Base-by-base conservation (phyloP, 2,329 filamentous ascomycete species). In the Fusarium circinatum region DNA sequence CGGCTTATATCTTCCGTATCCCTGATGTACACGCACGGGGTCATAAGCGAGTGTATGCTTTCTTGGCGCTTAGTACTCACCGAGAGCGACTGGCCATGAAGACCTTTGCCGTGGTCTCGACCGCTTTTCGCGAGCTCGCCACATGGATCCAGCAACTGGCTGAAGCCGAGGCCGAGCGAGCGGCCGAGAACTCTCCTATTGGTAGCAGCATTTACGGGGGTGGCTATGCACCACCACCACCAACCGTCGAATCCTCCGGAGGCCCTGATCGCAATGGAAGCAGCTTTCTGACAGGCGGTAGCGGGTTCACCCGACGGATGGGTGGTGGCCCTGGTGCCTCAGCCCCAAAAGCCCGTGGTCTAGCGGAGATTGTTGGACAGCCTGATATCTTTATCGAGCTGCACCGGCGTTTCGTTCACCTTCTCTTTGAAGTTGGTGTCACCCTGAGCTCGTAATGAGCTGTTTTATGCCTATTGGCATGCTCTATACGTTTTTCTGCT, bases 381-480 rank as follows among this genome's bases (percentile, higher is more conserved):
- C 90, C 91, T 9, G 90, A 92, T 78, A 91, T 93, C 76, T 93
- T 93, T 74, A 88, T 92, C 63, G 88, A 92, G 82, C 82, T 93
- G 68, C 91, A 93, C 79, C 83, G 86, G 44, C 86, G 86, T 71
- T 93, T 93, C 77, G 91, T 92, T 32, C 86, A 87, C 77, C 83
- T 93, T 45, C 82, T 92, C 59, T 84, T 91, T 22, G 89, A 92
- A 79, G 83, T 90, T 34, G 86, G 87, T 22, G 86, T 89, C 18
- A 85, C 86, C 30, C 79, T 90, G 48, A 88, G 84, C 69, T 85
- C 86, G 15, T 89, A 71, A 80, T 75, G 73, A 78, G 75, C 73
- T 56, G 54, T 56, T 60, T 60, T 65, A 65, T 76, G 76, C 75
- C 73, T 42, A 44, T 61, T 18, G 62, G 71, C 70, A 74, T 76